These are phyloP conservation scores for Eucalyptus pauciflora DNA, from an alignment of 345 rosid species.

Conservation along the genomic window DNA sequence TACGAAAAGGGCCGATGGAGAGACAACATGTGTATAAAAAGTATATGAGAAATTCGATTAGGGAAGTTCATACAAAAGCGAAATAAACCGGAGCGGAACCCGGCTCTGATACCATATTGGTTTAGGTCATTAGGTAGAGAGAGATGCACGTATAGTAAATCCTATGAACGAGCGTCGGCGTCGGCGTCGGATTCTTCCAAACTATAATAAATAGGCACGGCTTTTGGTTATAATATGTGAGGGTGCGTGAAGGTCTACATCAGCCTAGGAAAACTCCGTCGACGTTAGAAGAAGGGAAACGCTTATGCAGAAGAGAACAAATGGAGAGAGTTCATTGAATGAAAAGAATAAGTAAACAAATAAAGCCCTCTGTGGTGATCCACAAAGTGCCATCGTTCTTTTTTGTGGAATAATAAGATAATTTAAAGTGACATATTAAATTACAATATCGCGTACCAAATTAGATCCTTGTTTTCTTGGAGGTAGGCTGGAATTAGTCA, in stretches of 20 bases:
- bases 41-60: not conserved
- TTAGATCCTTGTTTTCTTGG: not conserved
- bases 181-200: not conserved
- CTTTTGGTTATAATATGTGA: not conserved
- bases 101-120: not conserved
- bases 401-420: not conserved
- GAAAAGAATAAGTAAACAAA: not conserved
- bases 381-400: not conserved
- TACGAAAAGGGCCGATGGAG: not conserved
- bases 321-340: not conserved
- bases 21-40: not conserved
- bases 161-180: not conserved
- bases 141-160: not conserved
- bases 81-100: not conserved
- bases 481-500: not conserved
- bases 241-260: not conserved
- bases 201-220: fast-evolving
- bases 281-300: not conserved
- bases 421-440: not conserved
- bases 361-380: not conserved
- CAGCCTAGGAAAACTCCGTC: not conserved
- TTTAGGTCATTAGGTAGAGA: no score
- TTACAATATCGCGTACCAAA: not conserved
- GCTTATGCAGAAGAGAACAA: not conserved
- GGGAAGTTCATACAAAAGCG: not conserved